phyloP scores from a whole-genome alignment of 495 filamentous ascomycete genomes.

The Staphylotrichum tortipilum region DNA sequence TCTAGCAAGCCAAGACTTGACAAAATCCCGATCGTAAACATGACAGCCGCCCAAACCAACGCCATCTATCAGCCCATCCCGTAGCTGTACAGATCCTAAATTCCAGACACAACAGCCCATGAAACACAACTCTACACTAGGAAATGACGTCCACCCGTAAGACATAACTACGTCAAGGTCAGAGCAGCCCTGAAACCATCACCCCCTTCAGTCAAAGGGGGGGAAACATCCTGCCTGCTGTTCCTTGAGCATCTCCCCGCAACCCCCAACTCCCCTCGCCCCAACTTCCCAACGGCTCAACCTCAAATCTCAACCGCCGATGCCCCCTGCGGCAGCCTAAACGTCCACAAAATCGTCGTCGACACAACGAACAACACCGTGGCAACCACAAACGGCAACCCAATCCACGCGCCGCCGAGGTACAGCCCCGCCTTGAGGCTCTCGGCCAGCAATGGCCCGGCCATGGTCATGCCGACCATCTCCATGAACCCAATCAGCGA shows the following conservation, averaged over 20 bases:
- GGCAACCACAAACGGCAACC: constrained; percentile 21
- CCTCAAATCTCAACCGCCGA: not conserved
- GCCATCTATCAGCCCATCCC: not conserved
- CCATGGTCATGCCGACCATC: constrained; percentile 17
- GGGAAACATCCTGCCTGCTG: not conserved
- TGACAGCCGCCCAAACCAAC: not conserved
- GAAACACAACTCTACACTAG: no score
- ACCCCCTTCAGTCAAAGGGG: not conserved
- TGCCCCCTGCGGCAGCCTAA: constrained; percentile 8
- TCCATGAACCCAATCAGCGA: constrained; percentile 23
- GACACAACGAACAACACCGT: constrained; percentile 14
- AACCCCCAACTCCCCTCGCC: no score
- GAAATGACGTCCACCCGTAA: no score
- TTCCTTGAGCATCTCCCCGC: no score
- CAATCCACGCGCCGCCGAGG: constrained; percentile 20
- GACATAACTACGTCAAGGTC: not conserved
- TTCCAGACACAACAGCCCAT: not conserved
- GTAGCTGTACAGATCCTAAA: not conserved
- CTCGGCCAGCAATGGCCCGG: constrained; percentile 22
- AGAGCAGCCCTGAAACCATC: not conserved
- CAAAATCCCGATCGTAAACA: no score
- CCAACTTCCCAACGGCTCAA: not conserved
- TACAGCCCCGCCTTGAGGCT: constrained; percentile 21
- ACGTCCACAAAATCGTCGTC: constrained; percentile 16
- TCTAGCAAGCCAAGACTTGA: no score